These are phyloP conservation scores for Fraxinus sp. DNA, from an alignment of 305 asterid species.

Conservation along the genomic window DNA sequence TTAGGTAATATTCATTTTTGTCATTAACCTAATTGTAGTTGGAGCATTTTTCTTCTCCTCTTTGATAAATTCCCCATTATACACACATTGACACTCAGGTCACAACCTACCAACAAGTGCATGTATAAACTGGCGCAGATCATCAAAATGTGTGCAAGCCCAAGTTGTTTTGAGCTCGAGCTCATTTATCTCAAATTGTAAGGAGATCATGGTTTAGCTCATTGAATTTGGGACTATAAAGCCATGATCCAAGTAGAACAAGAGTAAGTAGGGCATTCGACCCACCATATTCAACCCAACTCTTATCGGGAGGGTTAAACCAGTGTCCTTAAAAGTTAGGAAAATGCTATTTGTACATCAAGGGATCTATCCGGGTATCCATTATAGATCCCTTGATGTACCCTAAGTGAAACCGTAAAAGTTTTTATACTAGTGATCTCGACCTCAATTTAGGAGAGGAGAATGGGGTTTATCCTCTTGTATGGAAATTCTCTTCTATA, in stretches of 20 bases:
- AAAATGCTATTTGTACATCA: too few relatives aligned
- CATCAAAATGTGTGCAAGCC: not conserved
- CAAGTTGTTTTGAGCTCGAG: not conserved
- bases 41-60: not conserved
- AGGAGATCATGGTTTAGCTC: not conserved
- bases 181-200: not conserved
- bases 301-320: not conserved
- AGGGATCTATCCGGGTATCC: too few relatives aligned
- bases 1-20: not conserved
- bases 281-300: not conserved
- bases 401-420: not conserved
- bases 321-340: not conserved
- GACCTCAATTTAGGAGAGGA: not conserved
- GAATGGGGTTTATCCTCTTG: not conserved
- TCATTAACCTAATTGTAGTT: not conserved
- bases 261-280: not conserved
- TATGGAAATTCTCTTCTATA: not conserved
- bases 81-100: not conserved
- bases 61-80: not conserved
- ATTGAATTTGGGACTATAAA: not conserved
- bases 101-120: not conserved
- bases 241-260: not conserved
- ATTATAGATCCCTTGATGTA: too few relatives aligned
- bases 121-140: not conserved
- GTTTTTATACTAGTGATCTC: not conserved